phyloP scores from a whole-genome alignment of 495 filamentous ascomycete genomes.

The Hyaloscypha variabilis region DNA sequence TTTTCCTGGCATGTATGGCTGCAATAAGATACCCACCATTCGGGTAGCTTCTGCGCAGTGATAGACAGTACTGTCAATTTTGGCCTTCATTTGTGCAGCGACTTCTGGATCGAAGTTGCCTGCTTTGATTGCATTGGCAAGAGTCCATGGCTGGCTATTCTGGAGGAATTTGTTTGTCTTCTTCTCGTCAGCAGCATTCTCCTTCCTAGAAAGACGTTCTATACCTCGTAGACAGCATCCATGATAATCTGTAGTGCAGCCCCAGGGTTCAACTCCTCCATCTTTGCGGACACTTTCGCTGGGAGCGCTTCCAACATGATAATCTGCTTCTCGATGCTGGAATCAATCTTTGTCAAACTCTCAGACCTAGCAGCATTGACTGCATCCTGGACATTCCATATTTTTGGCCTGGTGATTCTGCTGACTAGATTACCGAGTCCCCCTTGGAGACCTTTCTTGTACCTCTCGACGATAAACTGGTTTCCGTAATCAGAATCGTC shows the following conservation, averaged over 20 bases:
- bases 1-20: slow-evolving; percentile 90
- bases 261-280: slow-evolving; percentile 67
- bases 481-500: slow-evolving; percentile 88
- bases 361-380: slow-evolving; percentile 45
- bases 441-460: slow-evolving; percentile 74
- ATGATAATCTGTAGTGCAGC: slow-evolving; percentile 69
- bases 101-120: slow-evolving; percentile 11
- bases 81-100: neutral
- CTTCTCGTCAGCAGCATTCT: neutral
- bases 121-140: slow-evolving; percentile 25
- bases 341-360: slow-evolving; percentile 30
- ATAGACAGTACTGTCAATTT: slow-evolving; percentile 56
- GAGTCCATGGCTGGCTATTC: slow-evolving; percentile 56
- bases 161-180: neutral
- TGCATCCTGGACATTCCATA: slow-evolving; percentile 61
- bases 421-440: slow-evolving; percentile 78
- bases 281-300: slow-evolving; percentile 49
- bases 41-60: slow-evolving; percentile 77
- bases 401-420: slow-evolving; percentile 67
- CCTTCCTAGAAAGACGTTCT: slow-evolving; percentile 9
- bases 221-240: slow-evolving; percentile 57
- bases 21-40: slow-evolving; percentile 79
- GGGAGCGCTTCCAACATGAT: slow-evolving; percentile 39
- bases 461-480: slow-evolving; percentile 68
- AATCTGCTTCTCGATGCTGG: neutral